These are phyloP conservation scores for Yarrowia galli DNA, from an alignment of 1,139 yeast genomes.

Conservation along the genomic window DNA sequence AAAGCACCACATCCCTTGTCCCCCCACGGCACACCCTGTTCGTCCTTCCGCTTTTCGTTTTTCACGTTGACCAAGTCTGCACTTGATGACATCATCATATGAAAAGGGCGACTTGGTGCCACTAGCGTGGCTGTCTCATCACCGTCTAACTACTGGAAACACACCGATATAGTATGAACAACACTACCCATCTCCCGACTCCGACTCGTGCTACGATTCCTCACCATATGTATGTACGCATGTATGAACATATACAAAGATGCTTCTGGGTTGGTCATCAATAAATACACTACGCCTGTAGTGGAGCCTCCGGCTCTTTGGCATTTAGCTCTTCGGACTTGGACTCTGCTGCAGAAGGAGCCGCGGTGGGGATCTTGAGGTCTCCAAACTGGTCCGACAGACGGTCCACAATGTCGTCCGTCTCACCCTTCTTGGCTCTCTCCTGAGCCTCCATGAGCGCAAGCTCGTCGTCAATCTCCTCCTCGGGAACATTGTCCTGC, in stretches of 20 bases:
- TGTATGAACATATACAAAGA: too few species aligned
- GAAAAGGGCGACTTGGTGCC: too few species aligned
- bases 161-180: too few species aligned
- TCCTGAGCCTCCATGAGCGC: slow-evolving; percentile 32
- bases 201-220: too few species aligned
- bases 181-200: too few species aligned
- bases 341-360: not conserved
- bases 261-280: not conserved
- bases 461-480: slow-evolving; percentile 36
- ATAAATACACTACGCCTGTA: slow-evolving; percentile 26
- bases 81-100: too few species aligned
- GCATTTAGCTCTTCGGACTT: not conserved
- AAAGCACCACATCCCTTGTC: not conserved
- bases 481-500: slow-evolving; percentile 27
- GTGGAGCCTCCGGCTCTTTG: slow-evolving; percentile 10
- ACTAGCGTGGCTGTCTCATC: not conserved
- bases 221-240: too few species aligned
- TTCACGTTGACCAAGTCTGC: not conserved
- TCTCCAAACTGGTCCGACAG: slow-evolving; percentile 26
- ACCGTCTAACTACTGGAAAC: too few species aligned
- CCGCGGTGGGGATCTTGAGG: slow-evolving; percentile 4
- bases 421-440: slow-evolving; percentile 18
- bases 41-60: not conserved
- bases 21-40: not conserved
- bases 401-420: slow-evolving; percentile 5